Percentiles rank a stretch among this genome's conserved stretches.
phyloP scores from a whole-genome alignment of 2,329 filamentous ascomycete species.

The Xylaria sp. region DNA sequence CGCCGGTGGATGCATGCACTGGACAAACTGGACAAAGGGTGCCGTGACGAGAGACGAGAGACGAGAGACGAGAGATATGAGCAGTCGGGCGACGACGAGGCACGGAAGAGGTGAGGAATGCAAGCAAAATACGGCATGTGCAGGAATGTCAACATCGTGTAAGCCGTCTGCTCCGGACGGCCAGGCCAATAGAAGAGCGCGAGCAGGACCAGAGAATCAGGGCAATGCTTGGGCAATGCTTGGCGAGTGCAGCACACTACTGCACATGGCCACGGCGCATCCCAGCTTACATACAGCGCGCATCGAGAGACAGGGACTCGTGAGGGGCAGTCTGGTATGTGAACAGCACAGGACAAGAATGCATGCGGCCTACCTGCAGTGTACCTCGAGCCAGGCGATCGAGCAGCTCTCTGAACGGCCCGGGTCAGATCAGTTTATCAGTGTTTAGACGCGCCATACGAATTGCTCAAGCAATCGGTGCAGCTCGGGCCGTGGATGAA shows the following conservation, averaged over 20 bases:
- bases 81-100: too few relatives aligned
- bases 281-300: slow-evolving; percentile 14
- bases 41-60: background rate
- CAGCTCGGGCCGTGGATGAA: slow-evolving; percentile 2
- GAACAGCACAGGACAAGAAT: slow-evolving; percentile 14
- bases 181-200: slow-evolving; percentile 26
- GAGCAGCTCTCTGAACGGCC: background rate
- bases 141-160: slow-evolving; percentile 27
- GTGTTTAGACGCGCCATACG: too few relatives aligned
- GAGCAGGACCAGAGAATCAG: slow-evolving; percentile 17
- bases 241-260: slow-evolving; percentile 29
- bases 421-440: background rate
- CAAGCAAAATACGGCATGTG: slow-evolving; percentile 12
- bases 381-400: background rate
- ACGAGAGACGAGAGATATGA: slow-evolving; percentile 30
- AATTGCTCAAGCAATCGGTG: background rate
- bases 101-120: slow-evolving; percentile 2
- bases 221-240: slow-evolving; percentile 24
- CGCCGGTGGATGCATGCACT: background rate
- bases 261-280: slow-evolving; percentile 28
- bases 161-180: slow-evolving; percentile 10
- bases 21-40: background rate
- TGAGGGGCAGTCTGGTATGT: slow-evolving; percentile 7
- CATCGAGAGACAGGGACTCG: slow-evolving; percentile 17
- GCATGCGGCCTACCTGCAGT: slow-evolving; percentile 7